These are phyloP conservation scores for Colletotrichum chlorophyti DNA, from an alignment of 2,329 filamentous ascomycete species.

Conservation along the genomic window DNA sequence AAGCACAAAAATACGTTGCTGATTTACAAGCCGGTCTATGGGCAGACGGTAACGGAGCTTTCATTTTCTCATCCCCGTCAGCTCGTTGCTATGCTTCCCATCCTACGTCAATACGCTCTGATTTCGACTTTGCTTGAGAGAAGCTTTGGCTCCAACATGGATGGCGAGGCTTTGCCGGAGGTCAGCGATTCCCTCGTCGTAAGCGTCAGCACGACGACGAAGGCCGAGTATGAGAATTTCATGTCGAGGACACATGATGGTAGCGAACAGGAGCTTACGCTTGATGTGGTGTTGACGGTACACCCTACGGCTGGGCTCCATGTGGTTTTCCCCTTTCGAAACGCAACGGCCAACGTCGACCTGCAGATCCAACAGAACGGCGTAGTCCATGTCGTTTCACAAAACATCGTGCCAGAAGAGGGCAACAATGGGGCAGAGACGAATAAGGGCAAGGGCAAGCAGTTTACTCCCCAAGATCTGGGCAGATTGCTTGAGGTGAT, in stretches of 20 bases:
- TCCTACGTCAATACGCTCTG: conserved; percentile 77
- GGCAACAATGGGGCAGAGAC: conserved; percentile 25
- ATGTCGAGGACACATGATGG: conserved; percentile 29
- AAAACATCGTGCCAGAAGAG: conserved; percentile 55
- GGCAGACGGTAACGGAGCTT: conserved; percentile 69
- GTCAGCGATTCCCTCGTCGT: conserved; percentile 30
- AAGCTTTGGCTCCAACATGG: conserved; percentile 52
- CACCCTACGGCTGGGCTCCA: conserved; percentile 56
- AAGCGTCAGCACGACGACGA: conserved; percentile 35
- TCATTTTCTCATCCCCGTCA: conserved; percentile 82
- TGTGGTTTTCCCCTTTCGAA: conserved; percentile 60
- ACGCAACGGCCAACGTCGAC: conserved; percentile 57
- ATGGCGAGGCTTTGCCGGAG: conserved; percentile 36
- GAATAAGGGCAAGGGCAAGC: conserved; percentile 38
- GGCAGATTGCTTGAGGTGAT: conserved; percentile 54
- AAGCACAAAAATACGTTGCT: conserved; percentile 67
- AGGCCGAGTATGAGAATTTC: conserved; percentile 42
- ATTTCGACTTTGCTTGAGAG: conserved; percentile 69
- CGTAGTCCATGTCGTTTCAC: conserved; percentile 61
- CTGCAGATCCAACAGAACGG: conserved; percentile 67
- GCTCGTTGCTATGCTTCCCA: conserved; percentile 75
- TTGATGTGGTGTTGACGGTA: conserved; percentile 61
- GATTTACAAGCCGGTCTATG: conserved; percentile 77
- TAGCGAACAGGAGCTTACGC: conserved; percentile 35
- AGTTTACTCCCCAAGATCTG: conserved; percentile 48